Percentiles rank a stretch among this genome's conserved stretches.
Evolutionary conservation across 108 stramenopile species (phyloP).

Genomic region (Cyclotella choctawhatcheeana): DNA sequence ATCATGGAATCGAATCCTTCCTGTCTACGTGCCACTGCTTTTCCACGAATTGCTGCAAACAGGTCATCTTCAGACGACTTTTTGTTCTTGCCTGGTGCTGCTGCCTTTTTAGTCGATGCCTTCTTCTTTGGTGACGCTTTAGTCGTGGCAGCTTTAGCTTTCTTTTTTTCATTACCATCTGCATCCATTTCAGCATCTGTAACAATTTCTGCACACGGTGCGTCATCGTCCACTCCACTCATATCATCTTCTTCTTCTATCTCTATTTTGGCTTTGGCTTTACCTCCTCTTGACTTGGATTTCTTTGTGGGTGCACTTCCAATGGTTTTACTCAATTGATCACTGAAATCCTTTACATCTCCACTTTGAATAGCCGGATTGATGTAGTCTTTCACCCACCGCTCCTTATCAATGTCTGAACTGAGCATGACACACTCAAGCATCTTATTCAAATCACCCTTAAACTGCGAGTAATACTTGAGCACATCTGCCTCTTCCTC

Average conservation of each 20-base stretch:
- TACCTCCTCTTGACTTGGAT: slow-evolving; percentile 36
- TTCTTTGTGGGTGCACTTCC: slow-evolving; percentile 45
- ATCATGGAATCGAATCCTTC: slow-evolving; percentile 59
- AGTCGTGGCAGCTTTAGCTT: not conserved
- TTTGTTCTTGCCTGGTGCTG: slow-evolving; percentile 28
- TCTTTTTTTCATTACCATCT: slow-evolving; percentile 35
- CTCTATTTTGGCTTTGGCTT: slow-evolving; percentile 24
- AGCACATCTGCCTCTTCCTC: slow-evolving; percentile 86
- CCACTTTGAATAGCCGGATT: slow-evolving; percentile 74
- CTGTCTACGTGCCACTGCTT: slow-evolving; percentile 43
- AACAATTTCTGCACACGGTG: slow-evolving; percentile 36
- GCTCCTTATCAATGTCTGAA: slow-evolving; percentile 58
- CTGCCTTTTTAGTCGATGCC: slow-evolving; percentile 10
- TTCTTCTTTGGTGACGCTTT: slow-evolving; percentile 44
- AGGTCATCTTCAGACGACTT: slow-evolving; percentile 55
- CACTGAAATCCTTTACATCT: slow-evolving; percentile 49
- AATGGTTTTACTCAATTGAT: slow-evolving; percentile 59
- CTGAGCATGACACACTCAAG: slow-evolving; percentile 83
- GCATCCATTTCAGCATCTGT: slow-evolving; percentile 38
- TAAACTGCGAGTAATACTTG: slow-evolving; percentile 66
- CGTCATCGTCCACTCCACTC: slow-evolving; percentile 31
- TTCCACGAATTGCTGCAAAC: slow-evolving; percentile 67
- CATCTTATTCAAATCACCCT: slow-evolving; percentile 76
- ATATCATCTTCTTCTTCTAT: slow-evolving; percentile 16
- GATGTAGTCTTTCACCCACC: slow-evolving; percentile 85